Conservation (phyloP, 2,329 filamentous ascomycete genomes). For the Penicillium thymicola region DNA sequence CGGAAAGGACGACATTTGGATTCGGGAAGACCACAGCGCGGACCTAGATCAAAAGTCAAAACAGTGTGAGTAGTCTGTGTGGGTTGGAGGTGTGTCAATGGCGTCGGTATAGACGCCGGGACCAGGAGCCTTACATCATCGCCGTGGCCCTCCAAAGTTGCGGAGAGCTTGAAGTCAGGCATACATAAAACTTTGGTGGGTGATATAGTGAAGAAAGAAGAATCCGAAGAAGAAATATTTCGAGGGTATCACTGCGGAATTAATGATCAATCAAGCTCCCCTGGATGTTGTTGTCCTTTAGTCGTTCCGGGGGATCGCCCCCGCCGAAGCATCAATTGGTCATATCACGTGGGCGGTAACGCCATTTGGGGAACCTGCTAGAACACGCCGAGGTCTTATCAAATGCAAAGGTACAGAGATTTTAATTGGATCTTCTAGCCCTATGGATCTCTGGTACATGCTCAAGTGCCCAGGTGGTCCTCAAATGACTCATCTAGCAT, state of each 20-base stretch:
- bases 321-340: constrained; percentile 21
- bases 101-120: constrained; percentile 14
- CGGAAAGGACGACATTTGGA: constrained; percentile 70
- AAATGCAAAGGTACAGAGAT: not conserved
- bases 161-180: constrained; percentile 89
- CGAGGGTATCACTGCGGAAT: constrained; percentile 6
- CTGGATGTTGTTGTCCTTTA: constrained; percentile 24
- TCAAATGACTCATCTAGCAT: not conserved
- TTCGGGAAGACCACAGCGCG: constrained; percentile 78
- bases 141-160: constrained; percentile 82
- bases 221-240: not conserved
- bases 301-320: constrained; percentile 24
- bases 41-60: constrained; percentile 63
- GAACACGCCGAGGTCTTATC: constrained; percentile 12
- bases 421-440: not conserved
- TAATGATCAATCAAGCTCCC: constrained; percentile 12
- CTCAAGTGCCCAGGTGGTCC: not conserved
- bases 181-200: constrained; percentile 47
- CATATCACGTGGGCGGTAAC: constrained; percentile 34
- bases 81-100: constrained; percentile 16
- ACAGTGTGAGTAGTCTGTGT: constrained; percentile 55
- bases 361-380: constrained; percentile 25
- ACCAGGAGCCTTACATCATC: constrained; percentile 69
- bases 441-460: not conserved
- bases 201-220: not conserved